Percentiles rank a stretch among this genome's conserved stretches.
phyloP scores from a whole-genome alignment of 2,329 filamentous ascomycete genomes.

The Colletotrichum sidae region DNA sequence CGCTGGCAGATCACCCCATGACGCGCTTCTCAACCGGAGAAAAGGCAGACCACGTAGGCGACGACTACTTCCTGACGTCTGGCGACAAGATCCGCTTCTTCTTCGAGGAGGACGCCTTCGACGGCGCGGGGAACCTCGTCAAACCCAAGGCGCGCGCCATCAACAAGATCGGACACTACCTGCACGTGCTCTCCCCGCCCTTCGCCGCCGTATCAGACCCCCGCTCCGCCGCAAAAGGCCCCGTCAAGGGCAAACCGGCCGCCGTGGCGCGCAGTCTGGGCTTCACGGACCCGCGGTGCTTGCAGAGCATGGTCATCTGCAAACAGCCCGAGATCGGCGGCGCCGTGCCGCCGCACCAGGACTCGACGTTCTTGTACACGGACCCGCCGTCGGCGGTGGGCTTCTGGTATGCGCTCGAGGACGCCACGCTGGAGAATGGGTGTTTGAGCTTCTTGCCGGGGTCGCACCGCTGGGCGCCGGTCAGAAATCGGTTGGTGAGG shows the following conservation, averaged over 20 bases:
- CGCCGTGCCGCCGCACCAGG: constrained; percentile 90
- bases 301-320: constrained; percentile 99
- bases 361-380: constrained; percentile 93
- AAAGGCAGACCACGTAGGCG: constrained; percentile 83
- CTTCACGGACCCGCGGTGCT: constrained; percentile 78
- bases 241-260: constrained; percentile 54
- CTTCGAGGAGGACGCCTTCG: constrained; percentile 95
- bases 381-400: constrained; percentile 89
- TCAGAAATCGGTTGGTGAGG: constrained; percentile 82
- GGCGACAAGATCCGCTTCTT: constrained; percentile 97
- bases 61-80: constrained; percentile 91
- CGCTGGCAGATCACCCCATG: constrained; percentile 87
- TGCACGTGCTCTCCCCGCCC: constrained; percentile 76
- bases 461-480: constrained; percentile 78
- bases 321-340: constrained; percentile 98
- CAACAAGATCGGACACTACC: constrained; percentile 87
- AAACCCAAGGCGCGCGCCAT: constrained; percentile 88
- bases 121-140: constrained; percentile 69
- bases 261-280: constrained; percentile 78
- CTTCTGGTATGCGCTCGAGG: constrained; percentile 97
- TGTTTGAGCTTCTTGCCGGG: constrained; percentile 89
- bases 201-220: constrained; percentile 69
- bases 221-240: constrained; percentile 57
- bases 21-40: constrained; percentile 92
- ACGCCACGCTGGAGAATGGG: constrained; percentile 87